phyloP scores from a whole-genome alignment of 2,329 filamentous ascomycete species.

The Aspergillus sp. region DNA sequence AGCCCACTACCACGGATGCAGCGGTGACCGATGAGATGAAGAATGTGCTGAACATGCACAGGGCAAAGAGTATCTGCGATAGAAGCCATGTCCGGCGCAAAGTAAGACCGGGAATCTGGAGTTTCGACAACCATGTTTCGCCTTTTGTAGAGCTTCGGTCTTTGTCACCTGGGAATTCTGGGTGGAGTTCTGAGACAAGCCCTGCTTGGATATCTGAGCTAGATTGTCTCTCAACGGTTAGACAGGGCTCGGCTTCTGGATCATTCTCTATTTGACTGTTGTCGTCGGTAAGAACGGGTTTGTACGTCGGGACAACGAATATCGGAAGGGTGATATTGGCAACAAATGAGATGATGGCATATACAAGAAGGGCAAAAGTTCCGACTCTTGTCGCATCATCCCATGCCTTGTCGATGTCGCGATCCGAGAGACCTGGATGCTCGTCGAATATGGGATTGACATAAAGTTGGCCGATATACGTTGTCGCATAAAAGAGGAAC shows the following conservation, averaged over 20 bases:
- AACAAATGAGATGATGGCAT: conserved; percentile 78
- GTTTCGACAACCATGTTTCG: conserved; percentile 52
- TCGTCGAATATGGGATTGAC: conserved; percentile 75
- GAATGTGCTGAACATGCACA: conserved; percentile 79
- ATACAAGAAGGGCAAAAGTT: conserved; percentile 84
- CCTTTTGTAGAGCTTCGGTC: conserved; percentile 16
- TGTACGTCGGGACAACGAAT: conserved; percentile 78
- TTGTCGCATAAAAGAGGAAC: conserved; percentile 92
- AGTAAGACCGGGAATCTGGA: conserved; percentile 80
- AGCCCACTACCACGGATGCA: conserved; percentile 74
- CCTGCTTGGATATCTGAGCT: conserved; percentile 34
- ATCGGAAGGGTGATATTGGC: conserved; percentile 84
- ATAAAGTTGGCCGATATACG: conserved; percentile 90
- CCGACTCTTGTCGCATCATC: conserved; percentile 83
- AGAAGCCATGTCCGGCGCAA: conserved; percentile 85
- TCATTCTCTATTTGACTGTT: conserved; percentile 7
- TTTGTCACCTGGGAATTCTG: conserved; percentile 20
- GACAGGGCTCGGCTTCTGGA: conserved; percentile 20
- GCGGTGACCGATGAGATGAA: conserved; percentile 69
- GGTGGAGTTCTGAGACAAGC: conserved; percentile 30
- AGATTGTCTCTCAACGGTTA: conserved; percentile 26
- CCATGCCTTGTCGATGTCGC: conserved; percentile 76
- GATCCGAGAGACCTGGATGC: conserved; percentile 74
- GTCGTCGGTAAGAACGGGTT: conserved; percentile 14
- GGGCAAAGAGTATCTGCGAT: conserved; percentile 79